Conservation (phyloP, 257 asterid species). For the Oldenlandia corymbosa region DNA sequence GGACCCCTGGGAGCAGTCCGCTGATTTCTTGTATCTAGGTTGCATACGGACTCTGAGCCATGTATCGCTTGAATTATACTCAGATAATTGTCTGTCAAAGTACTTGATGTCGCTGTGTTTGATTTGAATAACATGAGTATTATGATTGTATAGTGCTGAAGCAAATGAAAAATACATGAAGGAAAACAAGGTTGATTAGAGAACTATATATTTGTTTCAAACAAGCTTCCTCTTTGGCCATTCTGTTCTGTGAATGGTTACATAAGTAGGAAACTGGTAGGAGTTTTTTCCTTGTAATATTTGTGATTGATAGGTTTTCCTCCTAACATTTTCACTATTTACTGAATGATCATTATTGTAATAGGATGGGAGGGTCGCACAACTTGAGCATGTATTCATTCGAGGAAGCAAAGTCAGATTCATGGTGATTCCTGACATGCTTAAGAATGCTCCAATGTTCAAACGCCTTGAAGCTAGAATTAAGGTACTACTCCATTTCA, state of each 20-base stretch:
- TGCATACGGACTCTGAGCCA: no score
- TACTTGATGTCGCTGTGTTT: not conserved
- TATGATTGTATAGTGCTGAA: not conserved
- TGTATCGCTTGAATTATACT: no score
- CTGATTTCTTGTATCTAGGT: no score
- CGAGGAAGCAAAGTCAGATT: slow-evolving; percentile 99
- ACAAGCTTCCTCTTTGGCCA: not conserved
- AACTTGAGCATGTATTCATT: slow-evolving; percentile 92
- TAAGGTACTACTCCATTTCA: slow-evolving; percentile 48
- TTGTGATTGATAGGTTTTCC: not conserved
- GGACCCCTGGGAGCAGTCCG: no score
- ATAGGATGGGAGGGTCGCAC: slow-evolving; percentile 93
- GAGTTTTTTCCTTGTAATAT: not conserved
- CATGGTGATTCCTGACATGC: slow-evolving; percentile 99
- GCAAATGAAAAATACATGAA: not conserved
- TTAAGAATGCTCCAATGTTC: slow-evolving; percentile 98
- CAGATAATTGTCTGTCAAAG: not conserved
- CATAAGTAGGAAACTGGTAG: no score
- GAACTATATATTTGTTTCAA: not conserved
- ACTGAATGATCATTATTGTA: slow-evolving; percentile 7
- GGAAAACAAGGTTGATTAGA: not conserved
- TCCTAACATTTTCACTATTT: not conserved
- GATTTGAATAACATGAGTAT: not conserved
- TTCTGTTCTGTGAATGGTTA: not conserved
- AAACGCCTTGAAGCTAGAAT: slow-evolving; percentile 92